phyloP scores from a whole-genome alignment of 1,284 basidiomycete species.

The Ganoderma meredithae region DNA sequence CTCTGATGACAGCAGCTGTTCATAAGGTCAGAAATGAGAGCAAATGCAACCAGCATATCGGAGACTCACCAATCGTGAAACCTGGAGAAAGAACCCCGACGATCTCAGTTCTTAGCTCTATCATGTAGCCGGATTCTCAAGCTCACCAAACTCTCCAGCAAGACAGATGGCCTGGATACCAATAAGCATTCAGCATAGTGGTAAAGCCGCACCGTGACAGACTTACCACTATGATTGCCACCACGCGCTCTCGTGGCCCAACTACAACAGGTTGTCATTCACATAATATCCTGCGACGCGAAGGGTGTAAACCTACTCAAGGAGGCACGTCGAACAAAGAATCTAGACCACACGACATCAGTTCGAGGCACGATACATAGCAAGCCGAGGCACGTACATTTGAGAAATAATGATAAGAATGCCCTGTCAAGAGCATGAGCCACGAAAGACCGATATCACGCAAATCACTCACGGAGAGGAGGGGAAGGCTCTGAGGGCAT shows the following conservation, averaged over 20 bases:
- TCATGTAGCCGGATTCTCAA: background rate
- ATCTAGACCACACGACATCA: background rate
- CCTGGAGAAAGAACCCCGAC: background rate
- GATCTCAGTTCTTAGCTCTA: background rate
- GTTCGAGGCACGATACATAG: background rate
- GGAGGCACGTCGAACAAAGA: constrained; percentile 10
- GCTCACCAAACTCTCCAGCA: constrained; percentile 12
- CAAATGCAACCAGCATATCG: background rate
- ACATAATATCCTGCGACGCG: background rate
- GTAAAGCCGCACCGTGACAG: background rate
- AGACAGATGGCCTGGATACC: background rate
- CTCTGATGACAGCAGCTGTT: constrained; percentile 6
- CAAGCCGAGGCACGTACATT: background rate
- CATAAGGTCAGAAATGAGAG: background rate
- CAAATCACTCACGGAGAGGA: constrained; percentile 1
- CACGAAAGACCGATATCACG: background rate
- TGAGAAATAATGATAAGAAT: constrained; percentile 11
- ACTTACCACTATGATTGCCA: constrained; percentile 6
- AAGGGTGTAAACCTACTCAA: background rate
- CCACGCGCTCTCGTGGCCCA: background rate
- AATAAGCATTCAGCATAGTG: background rate
- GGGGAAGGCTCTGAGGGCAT: background rate
- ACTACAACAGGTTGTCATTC: background rate
- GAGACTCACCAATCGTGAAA: constrained; percentile 10
- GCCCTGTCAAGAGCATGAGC: background rate